Evolutionary conservation across 805 yeast genomes (phyloP).

Genomic region (Candida silvicultrix): DNA sequence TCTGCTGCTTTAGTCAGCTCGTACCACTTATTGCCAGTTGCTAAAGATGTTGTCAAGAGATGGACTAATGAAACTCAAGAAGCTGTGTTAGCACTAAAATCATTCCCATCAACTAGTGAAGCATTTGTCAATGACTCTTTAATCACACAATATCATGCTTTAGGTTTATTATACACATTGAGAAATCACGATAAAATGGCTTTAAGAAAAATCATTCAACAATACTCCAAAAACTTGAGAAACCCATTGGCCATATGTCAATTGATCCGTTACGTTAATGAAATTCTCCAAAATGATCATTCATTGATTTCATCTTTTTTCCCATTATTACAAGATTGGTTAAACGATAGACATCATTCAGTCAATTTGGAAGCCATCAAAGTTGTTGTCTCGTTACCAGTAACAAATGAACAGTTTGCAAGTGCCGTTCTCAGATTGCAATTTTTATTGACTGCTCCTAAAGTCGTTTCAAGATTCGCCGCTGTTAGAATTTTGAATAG

Average conservation of each 20-base stretch:
- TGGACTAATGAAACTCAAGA: conserved; percentile 94
- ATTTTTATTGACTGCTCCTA: conserved; percentile 74
- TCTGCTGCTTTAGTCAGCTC: conserved; percentile 94
- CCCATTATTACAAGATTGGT: conserved; percentile 62
- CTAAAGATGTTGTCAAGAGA: conserved; percentile 87
- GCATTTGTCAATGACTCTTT: conserved; percentile 63
- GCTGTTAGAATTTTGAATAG: conserved; percentile 88
- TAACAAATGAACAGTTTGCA: conserved; percentile 59
- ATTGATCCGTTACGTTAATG: conserved; percentile 75
- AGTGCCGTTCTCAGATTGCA: conserved; percentile 71
- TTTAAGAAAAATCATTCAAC: conserved; percentile 80
- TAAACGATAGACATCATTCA: conserved; percentile 78
- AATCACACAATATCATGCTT: conserved; percentile 92
- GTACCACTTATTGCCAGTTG: conserved; percentile 82
- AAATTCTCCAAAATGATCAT: conserved; percentile 67
- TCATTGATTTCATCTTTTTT: conserved; percentile 49
- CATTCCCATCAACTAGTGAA: conserved; percentile 32
- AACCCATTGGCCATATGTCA: conserved; percentile 82
- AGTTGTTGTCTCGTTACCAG: conserved; percentile 31
- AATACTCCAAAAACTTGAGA: conserved; percentile 58
- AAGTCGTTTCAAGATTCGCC: conserved; percentile 85
- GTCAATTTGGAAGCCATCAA: conserved; percentile 91
- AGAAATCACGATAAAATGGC: conserved; percentile 94
- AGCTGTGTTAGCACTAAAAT: conserved; percentile 54
- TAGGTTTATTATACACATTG: conserved; percentile 82